phyloP scores from a whole-genome alignment of 495 filamentous ascomycete genomes.

The Cryomyces antarcticus region DNA sequence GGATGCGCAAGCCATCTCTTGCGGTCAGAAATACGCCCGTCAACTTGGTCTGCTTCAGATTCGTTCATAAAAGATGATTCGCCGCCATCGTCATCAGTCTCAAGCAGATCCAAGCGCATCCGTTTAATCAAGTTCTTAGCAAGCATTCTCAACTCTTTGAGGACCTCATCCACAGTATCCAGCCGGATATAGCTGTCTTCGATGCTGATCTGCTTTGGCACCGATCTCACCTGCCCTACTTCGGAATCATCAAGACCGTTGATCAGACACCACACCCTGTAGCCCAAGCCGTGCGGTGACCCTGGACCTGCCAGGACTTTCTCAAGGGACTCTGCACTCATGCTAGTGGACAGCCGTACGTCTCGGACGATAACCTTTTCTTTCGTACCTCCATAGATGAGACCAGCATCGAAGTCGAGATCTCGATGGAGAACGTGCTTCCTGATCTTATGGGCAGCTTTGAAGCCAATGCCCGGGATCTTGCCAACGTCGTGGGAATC shows the following conservation, averaged over 20 bases:
- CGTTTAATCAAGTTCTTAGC: conserved; percentile 50
- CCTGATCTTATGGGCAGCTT: conserved; percentile 49
- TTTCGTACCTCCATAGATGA: conserved; percentile 26
- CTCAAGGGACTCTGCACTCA: conserved; percentile 40
- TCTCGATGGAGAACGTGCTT: conserved; percentile 32
- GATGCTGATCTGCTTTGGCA: conserved; percentile 83
- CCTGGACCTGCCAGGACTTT: conserved; percentile 48
- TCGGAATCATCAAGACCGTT: conserved; percentile 43
- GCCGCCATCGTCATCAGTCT: conserved; percentile 18
- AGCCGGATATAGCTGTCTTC: conserved; percentile 72
- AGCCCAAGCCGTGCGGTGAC: conserved; percentile 43
- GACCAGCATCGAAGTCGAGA: conserved; percentile 19
- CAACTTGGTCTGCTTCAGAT: conserved; percentile 1
- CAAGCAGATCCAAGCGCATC: conserved; percentile 58
- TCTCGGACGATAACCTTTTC: conserved; percentile 42
- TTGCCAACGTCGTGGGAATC: conserved; percentile 59
- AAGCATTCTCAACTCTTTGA: conserved; percentile 41
- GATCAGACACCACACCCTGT: conserved; percentile 37
- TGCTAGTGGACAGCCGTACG: conserved; percentile 36
- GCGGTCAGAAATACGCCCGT: neutral
- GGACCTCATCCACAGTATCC: conserved; percentile 35
- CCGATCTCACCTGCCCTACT: conserved; percentile 45
- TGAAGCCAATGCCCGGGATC: conserved; percentile 72
- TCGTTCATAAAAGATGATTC: conserved; percentile 1
- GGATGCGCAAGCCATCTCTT: conserved; percentile 47